A percentile compares a stretch with the other conserved stretches of the same genome.
These are phyloP conservation scores for Quercus phellos DNA, from an alignment of 331 rosid genomes.

Conservation along the genomic window DNA sequence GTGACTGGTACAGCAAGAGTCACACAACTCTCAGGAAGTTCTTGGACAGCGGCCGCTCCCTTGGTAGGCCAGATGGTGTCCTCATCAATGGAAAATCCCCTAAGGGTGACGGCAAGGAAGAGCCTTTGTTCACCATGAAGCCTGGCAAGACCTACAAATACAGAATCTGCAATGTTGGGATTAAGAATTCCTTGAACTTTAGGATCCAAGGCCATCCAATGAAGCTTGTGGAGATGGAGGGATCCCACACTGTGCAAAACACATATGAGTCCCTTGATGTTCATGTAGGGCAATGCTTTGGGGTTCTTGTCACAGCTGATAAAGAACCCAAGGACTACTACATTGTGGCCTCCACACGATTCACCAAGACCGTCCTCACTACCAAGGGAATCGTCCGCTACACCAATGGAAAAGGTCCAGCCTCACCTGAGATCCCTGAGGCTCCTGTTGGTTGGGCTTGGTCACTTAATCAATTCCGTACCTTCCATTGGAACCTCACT, in stretches of 20 bases:
- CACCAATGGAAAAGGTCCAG: constrained; percentile 29
- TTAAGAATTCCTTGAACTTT: constrained; percentile 53
- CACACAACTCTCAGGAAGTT: constrained; percentile 33
- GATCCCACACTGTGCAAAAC: constrained; percentile 62
- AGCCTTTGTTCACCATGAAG: constrained; percentile 56
- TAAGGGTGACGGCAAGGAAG: constrained; percentile 47
- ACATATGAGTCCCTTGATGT: constrained; percentile 61
- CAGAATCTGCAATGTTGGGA: constrained; percentile 57
- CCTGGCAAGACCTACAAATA: constrained; percentile 62
- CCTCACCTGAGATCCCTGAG: constrained; percentile 38
- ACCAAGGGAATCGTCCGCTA: constrained; percentile 49
- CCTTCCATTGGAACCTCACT: constrained; percentile 76
- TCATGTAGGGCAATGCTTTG: constrained; percentile 63
- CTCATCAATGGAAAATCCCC: constrained; percentile 53
- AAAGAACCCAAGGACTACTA: constrained; percentile 53
- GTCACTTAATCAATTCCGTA: constrained; percentile 72
- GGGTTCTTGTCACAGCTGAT: constrained; percentile 53
- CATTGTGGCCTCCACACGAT: constrained; percentile 68
- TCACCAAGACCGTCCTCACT: constrained; percentile 33
- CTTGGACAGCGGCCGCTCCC: constrained; percentile 47
- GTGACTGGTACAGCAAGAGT: constrained; percentile 60
- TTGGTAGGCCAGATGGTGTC: constrained; percentile 57
- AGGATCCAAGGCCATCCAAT: constrained; percentile 58
- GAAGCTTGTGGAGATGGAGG: constrained; percentile 67
- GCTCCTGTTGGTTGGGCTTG: constrained; percentile 71